Conservation (phyloP, 2,329 filamentous ascomycete species). For the Hypoxylon sp. region DNA sequence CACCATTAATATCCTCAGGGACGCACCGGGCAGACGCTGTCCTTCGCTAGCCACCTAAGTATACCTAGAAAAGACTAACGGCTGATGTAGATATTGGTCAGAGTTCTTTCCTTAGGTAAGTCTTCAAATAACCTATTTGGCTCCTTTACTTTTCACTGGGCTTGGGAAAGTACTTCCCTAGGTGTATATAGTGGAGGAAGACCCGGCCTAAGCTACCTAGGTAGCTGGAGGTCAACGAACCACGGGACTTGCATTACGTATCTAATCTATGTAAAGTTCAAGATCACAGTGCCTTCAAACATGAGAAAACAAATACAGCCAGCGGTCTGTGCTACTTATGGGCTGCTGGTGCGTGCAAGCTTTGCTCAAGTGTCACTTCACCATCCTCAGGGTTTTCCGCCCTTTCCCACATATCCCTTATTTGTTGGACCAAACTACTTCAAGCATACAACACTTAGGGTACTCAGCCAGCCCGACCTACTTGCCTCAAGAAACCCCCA, state of each 20-base stretch:
- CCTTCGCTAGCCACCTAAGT: not conserved
- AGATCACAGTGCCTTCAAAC: not conserved
- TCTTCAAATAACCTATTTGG: not conserved
- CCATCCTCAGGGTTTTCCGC: constrained; percentile 7
- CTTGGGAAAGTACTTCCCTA: not conserved
- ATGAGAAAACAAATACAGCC: not conserved
- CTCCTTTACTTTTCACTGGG: not conserved
- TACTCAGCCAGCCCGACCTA: not conserved
- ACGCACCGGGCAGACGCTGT: not conserved
- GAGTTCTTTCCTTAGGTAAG: not conserved
- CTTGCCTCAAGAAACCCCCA: not conserved
- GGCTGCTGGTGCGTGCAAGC: not conserved
- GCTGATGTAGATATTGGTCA: not conserved
- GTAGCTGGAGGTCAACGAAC: not conserved
- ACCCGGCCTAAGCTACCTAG: not conserved
- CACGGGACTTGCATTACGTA: not conserved
- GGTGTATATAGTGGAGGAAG: not conserved
- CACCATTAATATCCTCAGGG: not conserved
- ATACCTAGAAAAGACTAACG: not conserved
- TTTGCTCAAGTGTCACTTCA: constrained; percentile 12
- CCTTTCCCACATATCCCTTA: not conserved
- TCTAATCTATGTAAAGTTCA: too few relatives aligned
- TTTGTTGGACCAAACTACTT: too few relatives aligned
- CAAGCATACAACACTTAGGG: not conserved
- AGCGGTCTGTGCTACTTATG: constrained; percentile 2